phyloP scores from a whole-genome alignment of 495 filamentous ascomycete genomes.

The Haplographium delicatum region DNA sequence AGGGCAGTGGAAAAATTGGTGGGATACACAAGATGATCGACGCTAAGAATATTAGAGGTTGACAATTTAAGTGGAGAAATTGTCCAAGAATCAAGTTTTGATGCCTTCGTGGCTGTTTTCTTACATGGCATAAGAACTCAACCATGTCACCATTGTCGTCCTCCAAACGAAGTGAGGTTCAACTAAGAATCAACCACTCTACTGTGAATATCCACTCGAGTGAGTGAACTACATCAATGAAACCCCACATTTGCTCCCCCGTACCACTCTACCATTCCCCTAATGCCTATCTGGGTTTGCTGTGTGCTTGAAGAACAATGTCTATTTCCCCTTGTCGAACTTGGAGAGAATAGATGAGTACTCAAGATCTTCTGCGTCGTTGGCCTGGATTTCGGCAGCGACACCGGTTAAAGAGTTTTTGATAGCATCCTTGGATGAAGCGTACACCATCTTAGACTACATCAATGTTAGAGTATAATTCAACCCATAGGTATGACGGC shows the following conservation, averaged over 20 bases:
- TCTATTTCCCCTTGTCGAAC: slow-evolving; percentile 67
- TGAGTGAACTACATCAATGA: slow-evolving; percentile 13
- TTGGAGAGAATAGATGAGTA: slow-evolving; percentile 70
- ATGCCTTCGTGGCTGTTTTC: slow-evolving; percentile 17
- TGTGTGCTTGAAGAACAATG: background rate
- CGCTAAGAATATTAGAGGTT: background rate
- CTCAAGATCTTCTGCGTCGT: slow-evolving; percentile 86
- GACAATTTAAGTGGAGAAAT: background rate
- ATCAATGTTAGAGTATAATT: background rate
- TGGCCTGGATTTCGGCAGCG: slow-evolving; percentile 82
- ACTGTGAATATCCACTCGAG: slow-evolving; percentile 17
- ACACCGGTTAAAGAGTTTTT: slow-evolving; percentile 83
- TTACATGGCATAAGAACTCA: slow-evolving; percentile 5
- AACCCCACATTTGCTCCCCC: slow-evolving; percentile 1
- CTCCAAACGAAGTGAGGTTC: slow-evolving; percentile 1
- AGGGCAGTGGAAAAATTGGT: slow-evolving; percentile 1
- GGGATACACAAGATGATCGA: no score
- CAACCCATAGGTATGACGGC: background rate
- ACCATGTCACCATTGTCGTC: background rate
- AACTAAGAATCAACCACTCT: slow-evolving; percentile 10
- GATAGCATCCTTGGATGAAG: slow-evolving; percentile 86
- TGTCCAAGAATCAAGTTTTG: slow-evolving; percentile 16
- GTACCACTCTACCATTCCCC: background rate
- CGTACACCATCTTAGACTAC: slow-evolving; percentile 92
- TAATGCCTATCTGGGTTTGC: background rate